These are phyloP conservation scores for Macadamia tetraphylla DNA, from an alignment of 164 flowering plant species.

Conservation along the genomic window DNA sequence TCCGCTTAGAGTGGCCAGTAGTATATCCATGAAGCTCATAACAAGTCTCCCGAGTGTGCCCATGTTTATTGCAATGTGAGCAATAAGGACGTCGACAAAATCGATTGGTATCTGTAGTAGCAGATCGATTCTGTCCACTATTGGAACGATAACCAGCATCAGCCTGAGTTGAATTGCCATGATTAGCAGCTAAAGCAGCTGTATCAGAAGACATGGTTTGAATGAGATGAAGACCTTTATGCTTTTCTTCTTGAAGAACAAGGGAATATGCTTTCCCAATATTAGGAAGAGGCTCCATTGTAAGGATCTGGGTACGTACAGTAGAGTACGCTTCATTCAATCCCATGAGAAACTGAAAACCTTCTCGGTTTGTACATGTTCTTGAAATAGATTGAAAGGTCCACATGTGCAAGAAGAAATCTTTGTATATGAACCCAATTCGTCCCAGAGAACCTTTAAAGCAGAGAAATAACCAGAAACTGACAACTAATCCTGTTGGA, in stretches of 20 bases:
- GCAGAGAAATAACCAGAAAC: background rate
- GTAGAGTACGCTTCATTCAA: background rate
- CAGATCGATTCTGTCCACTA: no score
- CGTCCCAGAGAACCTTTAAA: background rate
- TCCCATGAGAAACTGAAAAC: slow-evolving; percentile 14
- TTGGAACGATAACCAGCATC: no score
- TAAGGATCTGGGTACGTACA: slow-evolving; percentile 4
- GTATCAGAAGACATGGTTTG: slow-evolving; percentile 2
- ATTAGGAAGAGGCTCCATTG: slow-evolving; percentile 11
- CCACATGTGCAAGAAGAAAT: background rate
- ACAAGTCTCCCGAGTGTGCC: slow-evolving; percentile 9
- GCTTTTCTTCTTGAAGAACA: slow-evolving; percentile 8
- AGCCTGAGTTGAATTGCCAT: no score
- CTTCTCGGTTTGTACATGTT: background rate
- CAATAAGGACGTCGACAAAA: background rate
- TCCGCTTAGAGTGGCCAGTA: slow-evolving; percentile 2
- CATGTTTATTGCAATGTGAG: slow-evolving; percentile 9
- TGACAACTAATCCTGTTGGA: background rate
- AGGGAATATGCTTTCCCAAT: slow-evolving; percentile 8
- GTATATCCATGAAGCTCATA: slow-evolving; percentile 7
- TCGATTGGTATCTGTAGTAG: no score
- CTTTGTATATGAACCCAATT: background rate
- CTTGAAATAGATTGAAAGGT: background rate
- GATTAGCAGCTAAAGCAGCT: background rate
- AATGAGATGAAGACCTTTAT: slow-evolving; percentile 1